A percentile compares a stretch with the other conserved stretches of the same genome.
Conservation (phyloP, 164 flowering plant genomes). For the Pachysandra terminalis region DNA sequence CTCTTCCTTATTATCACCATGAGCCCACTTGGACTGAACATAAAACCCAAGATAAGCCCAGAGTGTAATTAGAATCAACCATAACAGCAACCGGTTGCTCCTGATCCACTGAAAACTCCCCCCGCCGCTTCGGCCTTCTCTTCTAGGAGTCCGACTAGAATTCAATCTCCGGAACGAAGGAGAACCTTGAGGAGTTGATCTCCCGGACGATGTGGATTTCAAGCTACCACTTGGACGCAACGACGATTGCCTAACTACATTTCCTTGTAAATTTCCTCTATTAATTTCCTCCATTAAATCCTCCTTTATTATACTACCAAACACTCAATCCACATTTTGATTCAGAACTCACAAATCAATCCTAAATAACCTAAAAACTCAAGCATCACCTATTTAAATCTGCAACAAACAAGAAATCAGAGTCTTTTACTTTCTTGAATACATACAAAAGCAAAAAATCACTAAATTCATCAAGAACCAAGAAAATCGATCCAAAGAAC, state of each 20-base stretch:
- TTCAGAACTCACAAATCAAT: background rate
- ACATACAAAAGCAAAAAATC: background rate
- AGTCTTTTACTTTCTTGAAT: background rate
- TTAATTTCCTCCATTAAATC: conserved; percentile 47
- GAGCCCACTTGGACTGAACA: conserved; percentile 97
- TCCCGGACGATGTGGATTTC: conserved; percentile 72
- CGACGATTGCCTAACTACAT: conserved; percentile 39
- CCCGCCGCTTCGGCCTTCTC: conserved; percentile 49
- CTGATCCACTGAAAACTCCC: conserved; percentile 54
- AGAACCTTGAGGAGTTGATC: conserved; percentile 69
- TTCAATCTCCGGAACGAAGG: conserved; percentile 60
- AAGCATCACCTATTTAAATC: background rate
- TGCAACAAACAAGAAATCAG: conserved; percentile 8
- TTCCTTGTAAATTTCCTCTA: conserved; percentile 32
- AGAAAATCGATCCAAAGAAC: background rate
- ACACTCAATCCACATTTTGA: background rate
- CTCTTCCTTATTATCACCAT: conserved; percentile 60
- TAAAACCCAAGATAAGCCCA: conserved; percentile 95
- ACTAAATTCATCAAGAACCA: background rate
- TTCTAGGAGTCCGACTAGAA: conserved; percentile 67
- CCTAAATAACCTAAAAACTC: background rate
- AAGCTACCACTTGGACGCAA: conserved; percentile 44
- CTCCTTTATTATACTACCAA: background rate
- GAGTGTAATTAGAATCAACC: conserved; percentile 87
- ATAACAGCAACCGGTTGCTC: conserved; percentile 59